Percentiles rank a stretch among this genome's conserved stretches.
These are phyloP conservation scores for Laburnicola sp. DNA, from an alignment of 2,329 filamentous ascomycete species.

Conservation along the genomic window DNA sequence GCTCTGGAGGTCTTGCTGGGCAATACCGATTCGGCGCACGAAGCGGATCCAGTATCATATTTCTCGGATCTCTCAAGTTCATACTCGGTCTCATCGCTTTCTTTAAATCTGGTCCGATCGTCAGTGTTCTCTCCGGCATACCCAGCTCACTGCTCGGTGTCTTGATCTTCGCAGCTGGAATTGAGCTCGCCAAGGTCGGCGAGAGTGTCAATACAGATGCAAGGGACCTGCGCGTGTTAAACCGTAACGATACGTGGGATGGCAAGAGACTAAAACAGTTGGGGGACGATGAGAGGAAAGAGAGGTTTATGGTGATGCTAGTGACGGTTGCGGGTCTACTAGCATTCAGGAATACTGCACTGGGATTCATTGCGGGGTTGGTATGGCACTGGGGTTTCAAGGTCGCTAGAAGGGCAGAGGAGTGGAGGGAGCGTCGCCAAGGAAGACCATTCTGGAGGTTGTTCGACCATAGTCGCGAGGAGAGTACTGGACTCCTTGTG, in stretches of 20 bases:
- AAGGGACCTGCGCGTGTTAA: constrained; percentile 56
- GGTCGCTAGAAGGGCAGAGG: constrained; percentile 26
- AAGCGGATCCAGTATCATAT: constrained; percentile 78
- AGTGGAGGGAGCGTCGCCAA: constrained; percentile 23
- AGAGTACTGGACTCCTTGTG: constrained; percentile 27
- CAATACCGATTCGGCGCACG: constrained; percentile 91
- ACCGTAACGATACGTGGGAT: constrained; percentile 29
- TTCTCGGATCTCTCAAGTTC: constrained; percentile 77
- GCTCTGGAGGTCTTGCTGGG: constrained; percentile 84
- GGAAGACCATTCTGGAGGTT: constrained; percentile 32
- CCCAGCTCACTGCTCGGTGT: constrained; percentile 78
- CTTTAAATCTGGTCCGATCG: constrained; percentile 72
- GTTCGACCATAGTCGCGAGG: constrained; percentile 20
- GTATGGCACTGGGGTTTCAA: constrained; percentile 72
- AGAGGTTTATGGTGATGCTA: constrained; percentile 87
- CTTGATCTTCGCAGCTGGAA: constrained; percentile 85
- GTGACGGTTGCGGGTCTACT: constrained; percentile 80
- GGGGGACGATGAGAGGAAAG: constrained; percentile 68
- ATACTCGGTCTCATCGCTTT: constrained; percentile 64
- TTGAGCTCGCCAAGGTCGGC: constrained; percentile 85
- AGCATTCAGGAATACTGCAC: constrained; percentile 85
- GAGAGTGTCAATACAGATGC: constrained; percentile 79
- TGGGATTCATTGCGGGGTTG: constrained; percentile 83
- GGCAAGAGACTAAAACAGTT: constrained; percentile 56
- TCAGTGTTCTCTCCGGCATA: constrained; percentile 70